Evolutionary conservation across 495 filamentous ascomycete species (phyloP).

Genomic region (Hypoxylon trugodes): DNA sequence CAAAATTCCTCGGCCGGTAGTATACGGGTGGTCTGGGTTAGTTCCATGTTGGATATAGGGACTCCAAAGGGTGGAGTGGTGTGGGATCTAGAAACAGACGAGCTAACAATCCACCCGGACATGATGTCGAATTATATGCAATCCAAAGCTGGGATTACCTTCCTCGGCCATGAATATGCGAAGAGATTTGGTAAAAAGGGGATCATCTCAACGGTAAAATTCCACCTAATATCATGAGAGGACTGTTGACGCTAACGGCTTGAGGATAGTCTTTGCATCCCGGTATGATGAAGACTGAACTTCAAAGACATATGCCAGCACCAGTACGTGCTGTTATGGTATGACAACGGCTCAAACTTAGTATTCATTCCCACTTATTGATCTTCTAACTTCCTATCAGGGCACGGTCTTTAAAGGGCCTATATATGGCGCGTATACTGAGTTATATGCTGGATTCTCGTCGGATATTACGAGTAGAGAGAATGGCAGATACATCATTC

Average conservation of each 20-base stretch:
- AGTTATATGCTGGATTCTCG: conserved; percentile 51
- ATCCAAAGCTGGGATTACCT: conserved; percentile 21
- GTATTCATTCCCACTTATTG: background rate
- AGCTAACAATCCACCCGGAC: background rate
- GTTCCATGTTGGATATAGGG: conserved; percentile 38
- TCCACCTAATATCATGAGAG: no score
- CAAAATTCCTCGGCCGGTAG: conserved; percentile 35
- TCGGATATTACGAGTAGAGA: conserved; percentile 35
- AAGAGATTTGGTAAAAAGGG: conserved; percentile 9
- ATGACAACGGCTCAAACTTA: background rate
- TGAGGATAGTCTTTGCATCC: conserved; percentile 46
- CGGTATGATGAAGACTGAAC: conserved; percentile 52
- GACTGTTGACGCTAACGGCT: background rate
- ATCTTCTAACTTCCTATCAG: background rate
- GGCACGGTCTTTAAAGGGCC: conserved; percentile 17
- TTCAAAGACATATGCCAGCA: conserved; percentile 36
- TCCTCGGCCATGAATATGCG: conserved; percentile 9
- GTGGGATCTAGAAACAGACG: conserved; percentile 38
- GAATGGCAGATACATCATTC: conserved; percentile 21
- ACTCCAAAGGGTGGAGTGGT: conserved; percentile 50
- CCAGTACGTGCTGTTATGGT: conserved; percentile 23
- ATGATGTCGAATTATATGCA: conserved; percentile 23
- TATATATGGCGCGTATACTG: conserved; percentile 52
- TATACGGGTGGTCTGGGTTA: conserved; percentile 58
- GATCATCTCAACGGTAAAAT: conserved; percentile 4